Evolutionary conservation across 305 asterid species (phyloP).

Genomic region (Stenogyne calaminthoides): DNA sequence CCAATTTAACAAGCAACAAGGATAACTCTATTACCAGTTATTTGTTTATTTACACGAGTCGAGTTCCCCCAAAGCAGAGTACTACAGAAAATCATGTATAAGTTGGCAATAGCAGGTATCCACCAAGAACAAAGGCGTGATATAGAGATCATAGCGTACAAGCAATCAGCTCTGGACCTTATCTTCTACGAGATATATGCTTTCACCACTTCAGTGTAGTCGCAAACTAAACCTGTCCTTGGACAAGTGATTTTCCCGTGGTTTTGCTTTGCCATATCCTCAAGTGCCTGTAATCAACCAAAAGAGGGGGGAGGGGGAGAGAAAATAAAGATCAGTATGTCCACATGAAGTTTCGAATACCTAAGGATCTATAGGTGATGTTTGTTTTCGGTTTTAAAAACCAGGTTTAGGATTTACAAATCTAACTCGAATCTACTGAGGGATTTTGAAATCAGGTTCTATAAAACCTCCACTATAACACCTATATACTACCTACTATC

Average conservation of each 20-base stretch:
- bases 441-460: too few species aligned
- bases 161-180: slow-evolving; percentile 3
- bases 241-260: slow-evolving; percentile 88
- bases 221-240: slow-evolving; percentile 63
- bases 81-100: slow-evolving; percentile 20
- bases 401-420: too few species aligned
- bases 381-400: background rate
- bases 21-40: slow-evolving; percentile 13
- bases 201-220: slow-evolving; percentile 69
- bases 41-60: slow-evolving; percentile 38
- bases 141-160: slow-evolving; percentile 7
- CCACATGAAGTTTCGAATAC: background rate
- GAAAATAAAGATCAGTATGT: slow-evolving; percentile 10
- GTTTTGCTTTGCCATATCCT: slow-evolving; percentile 85
- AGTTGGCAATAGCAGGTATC: slow-evolving; percentile 13
- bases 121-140: background rate
- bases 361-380: background rate
- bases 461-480: too few species aligned
- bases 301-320: background rate
- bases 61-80: background rate
- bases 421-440: too few species aligned
- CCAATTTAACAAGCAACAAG: slow-evolving; percentile 24
- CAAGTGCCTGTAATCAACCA: slow-evolving; percentile 65
- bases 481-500: too few species aligned
- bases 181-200: slow-evolving; percentile 76